Conservation (phyloP, 176 grass and related monocot genomes). For the Lolium rigidum region DNA sequence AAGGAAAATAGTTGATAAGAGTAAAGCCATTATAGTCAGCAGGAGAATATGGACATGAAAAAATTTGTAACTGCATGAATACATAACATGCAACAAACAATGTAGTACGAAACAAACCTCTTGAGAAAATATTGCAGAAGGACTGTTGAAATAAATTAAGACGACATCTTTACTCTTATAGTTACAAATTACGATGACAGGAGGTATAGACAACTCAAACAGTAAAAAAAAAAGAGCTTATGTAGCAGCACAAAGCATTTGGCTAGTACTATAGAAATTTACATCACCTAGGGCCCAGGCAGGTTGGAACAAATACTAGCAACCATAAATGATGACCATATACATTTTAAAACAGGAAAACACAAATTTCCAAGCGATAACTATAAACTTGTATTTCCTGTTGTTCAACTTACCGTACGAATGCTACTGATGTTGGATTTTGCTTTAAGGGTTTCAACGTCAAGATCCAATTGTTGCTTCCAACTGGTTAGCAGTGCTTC, state of each 20-base stretch:
- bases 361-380: neutral
- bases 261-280: neutral
- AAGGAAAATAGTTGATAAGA: slow-evolving; percentile 26
- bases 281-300: neutral
- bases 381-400: neutral
- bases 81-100: neutral
- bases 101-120: slow-evolving; percentile 14
- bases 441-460: slow-evolving; percentile 98
- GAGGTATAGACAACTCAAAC: neutral
- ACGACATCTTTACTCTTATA: neutral
- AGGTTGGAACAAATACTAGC: slow-evolving; percentile 21
- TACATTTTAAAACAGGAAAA: neutral
- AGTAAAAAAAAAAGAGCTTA: neutral
- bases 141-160: neutral
- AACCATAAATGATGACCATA: slow-evolving; percentile 14
- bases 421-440: slow-evolving; percentile 91
- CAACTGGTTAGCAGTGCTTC: slow-evolving; percentile 88
- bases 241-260: neutral
- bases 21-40: neutral
- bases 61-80: slow-evolving; percentile 24
- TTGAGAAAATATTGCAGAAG: slow-evolving; percentile 14
- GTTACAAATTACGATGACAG: neutral
- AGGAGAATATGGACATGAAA: neutral
- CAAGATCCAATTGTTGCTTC: slow-evolving; percentile 98
- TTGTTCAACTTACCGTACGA: slow-evolving; percentile 63